A percentile compares a stretch with the other conserved stretches of the same genome.
These are phyloP conservation scores for Candida albicans DNA, from an alignment of 1,139 yeast genomes.

Conservation along the genomic window DNA sequence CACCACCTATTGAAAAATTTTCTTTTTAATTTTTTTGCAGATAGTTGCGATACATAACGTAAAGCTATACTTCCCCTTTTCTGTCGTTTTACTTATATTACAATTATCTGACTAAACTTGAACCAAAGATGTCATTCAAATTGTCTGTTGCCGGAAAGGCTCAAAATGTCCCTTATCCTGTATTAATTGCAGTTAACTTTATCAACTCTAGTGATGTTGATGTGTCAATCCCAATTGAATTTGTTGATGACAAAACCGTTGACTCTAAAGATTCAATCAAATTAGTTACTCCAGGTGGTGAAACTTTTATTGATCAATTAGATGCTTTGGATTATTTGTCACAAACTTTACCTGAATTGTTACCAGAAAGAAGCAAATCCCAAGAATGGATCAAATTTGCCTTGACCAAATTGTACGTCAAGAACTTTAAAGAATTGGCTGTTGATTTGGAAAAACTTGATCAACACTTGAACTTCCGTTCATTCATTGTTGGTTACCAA, in stretches of 20 bases:
- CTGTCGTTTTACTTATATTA: too few species aligned
- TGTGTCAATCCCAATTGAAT: conserved; percentile 56
- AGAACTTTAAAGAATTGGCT: conserved; percentile 84
- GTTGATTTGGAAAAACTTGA: conserved; percentile 74
- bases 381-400: conserved; percentile 72
- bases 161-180: conserved; percentile 76
- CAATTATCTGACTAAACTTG: background rate
- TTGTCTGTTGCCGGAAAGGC: conserved; percentile 85
- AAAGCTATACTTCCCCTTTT: background rate
- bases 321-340: conserved; percentile 48
- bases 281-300: conserved; percentile 47
- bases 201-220: conserved; percentile 54
- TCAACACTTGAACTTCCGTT: conserved; percentile 78
- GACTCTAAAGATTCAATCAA: conserved; percentile 40
- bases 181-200: conserved; percentile 73
- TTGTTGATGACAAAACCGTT: conserved; percentile 60
- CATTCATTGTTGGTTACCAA: conserved; percentile 68
- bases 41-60: background rate
- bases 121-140: conserved; percentile 27
- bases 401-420: conserved; percentile 65
- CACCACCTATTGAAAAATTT: background rate
- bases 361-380: conserved; percentile 32
- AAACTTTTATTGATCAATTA: conserved; percentile 43
- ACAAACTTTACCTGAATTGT: conserved; percentile 42
- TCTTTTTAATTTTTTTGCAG: background rate